Evolutionary conservation across 495 filamentous ascomycete species (phyloP).

Genomic region (Friedmanniomyces simplex): DNA sequence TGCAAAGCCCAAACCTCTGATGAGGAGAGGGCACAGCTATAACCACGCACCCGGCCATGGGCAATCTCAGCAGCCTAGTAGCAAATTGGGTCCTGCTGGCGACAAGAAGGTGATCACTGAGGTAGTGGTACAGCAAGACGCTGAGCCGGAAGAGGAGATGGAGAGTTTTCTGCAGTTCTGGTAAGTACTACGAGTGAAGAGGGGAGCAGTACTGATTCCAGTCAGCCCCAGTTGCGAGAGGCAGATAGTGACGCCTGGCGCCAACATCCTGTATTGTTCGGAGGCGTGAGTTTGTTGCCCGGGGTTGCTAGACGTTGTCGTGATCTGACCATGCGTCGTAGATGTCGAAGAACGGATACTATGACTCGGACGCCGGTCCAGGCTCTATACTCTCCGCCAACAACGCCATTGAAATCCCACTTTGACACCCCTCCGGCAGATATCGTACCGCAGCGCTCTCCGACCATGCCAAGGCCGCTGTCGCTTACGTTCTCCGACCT

Average conservation of each 20-base stretch:
- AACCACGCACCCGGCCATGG: not conserved
- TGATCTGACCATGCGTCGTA: constrained; percentile 9
- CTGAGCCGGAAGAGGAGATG: constrained; percentile 45
- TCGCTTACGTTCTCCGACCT: constrained; percentile 25
- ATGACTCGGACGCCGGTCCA: constrained; percentile 1
- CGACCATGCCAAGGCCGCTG: constrained; percentile 22
- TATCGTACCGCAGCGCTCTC: constrained; percentile 35
- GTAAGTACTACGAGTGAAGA: constrained; percentile 32
- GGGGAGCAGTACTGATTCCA: constrained; percentile 20
- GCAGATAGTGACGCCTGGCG: constrained; percentile 56
- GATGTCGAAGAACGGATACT: constrained; percentile 32
- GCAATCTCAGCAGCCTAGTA: not conserved
- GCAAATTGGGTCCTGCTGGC: not conserved
- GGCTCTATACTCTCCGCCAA: constrained; percentile 21
- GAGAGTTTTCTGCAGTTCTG: constrained; percentile 58
- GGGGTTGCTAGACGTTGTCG: not conserved
- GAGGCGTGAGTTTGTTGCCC: constrained; percentile 30
- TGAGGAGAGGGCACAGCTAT: constrained; percentile 4
- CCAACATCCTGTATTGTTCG: constrained; percentile 42
- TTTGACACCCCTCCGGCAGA: constrained; percentile 28
- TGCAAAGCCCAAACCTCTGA: not conserved
- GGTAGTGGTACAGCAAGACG: constrained; percentile 19
- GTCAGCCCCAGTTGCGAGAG: constrained; percentile 53
- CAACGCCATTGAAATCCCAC: constrained; percentile 20
- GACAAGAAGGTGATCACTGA: not conserved